These are phyloP conservation scores for Parsonsia alboflavescens DNA, from an alignment of 257 asterid genomes.

Conservation along the genomic window DNA sequence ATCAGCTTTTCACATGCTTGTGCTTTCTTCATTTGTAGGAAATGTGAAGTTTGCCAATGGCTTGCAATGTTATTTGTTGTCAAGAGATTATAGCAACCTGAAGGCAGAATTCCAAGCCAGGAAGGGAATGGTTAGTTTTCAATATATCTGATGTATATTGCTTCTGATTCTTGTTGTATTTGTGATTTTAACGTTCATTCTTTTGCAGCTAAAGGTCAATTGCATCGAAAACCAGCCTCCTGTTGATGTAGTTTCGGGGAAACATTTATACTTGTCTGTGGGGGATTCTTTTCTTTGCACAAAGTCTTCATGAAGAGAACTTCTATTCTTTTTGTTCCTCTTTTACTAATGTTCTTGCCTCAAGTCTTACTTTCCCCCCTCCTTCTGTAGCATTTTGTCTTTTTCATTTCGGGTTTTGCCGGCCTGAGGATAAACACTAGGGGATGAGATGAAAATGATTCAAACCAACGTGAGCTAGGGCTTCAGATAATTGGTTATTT, in stretches of 20 bases:
- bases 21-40: conserved; percentile 24
- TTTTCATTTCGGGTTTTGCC: too few species aligned
- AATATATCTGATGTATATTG: neutral
- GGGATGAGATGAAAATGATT: too few species aligned
- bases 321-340: neutral
- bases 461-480: too few species aligned
- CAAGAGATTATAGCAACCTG: conserved; percentile 58
- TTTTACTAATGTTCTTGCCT: neutral
- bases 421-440: too few species aligned
- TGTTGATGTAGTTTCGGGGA: conserved; percentile 45
- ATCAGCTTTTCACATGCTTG: neutral
- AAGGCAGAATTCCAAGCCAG: conserved; percentile 64
- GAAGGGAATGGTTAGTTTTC: conserved; percentile 45
- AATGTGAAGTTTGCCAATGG: conserved; percentile 42
- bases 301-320: neutral
- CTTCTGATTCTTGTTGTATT: neutral
- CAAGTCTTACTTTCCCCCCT: neutral
- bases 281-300: conserved; percentile 49
- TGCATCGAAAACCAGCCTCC: conserved; percentile 64
- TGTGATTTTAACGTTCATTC: neutral
- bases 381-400: too few species aligned
- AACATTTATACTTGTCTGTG: conserved; percentile 57
- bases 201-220: conserved; percentile 32
- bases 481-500: too few species aligned
- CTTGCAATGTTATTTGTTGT: conserved; percentile 44